Evolutionary conservation across 495 filamentous ascomycete species (phyloP), one percentile per base, ranked within the genome.

Genomic region (Penicillium bialowiezense): DNA sequence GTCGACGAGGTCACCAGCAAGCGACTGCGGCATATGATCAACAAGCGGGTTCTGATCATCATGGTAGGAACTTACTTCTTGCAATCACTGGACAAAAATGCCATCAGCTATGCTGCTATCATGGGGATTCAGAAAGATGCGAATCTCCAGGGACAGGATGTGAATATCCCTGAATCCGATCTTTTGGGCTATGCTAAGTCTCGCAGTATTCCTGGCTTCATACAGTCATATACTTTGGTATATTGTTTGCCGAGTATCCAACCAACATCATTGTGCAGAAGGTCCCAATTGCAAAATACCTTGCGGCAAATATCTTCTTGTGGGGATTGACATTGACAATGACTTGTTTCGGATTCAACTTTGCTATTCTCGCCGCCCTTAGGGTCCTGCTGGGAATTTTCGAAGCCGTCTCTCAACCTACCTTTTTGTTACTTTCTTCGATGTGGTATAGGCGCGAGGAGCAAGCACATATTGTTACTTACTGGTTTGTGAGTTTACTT

Each of bases 371-470:
- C 14, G 60, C 77, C 1, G 55, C 66, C 8, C 68, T 77, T 6
- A 72, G 82, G 3, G 77, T 74, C 6, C 58, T 85, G n/a, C 68
- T 84, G 1, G 82, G 82, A 12, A 65, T 79, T 18, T 83, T 82
- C 50, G 82, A 85, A 49, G 81, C 81, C 26, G 74, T 69, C 43
- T 78, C 72, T 51, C 72, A 79, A 46, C 79, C 78, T 0, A 69
- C 33, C 17, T 54, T 60, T 26, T 19, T 83, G 23, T 64, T 83
- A 26, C 62, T 85, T 19, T 79, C 77, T 0, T 65, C 75, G n/a
- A 83, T 82, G 70, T 85, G 82, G 81, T 85, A 83, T 58, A 76
- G 70, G 29, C 78, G 80, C 5, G 70, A 78, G 34, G 80, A 85
- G 45, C 81, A 84, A 63, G 72, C 79, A 1, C 56, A 67, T 1